phyloP scores from a whole-genome alignment of 257 asterid genomes.

The Nicotiana tabacum region DNA sequence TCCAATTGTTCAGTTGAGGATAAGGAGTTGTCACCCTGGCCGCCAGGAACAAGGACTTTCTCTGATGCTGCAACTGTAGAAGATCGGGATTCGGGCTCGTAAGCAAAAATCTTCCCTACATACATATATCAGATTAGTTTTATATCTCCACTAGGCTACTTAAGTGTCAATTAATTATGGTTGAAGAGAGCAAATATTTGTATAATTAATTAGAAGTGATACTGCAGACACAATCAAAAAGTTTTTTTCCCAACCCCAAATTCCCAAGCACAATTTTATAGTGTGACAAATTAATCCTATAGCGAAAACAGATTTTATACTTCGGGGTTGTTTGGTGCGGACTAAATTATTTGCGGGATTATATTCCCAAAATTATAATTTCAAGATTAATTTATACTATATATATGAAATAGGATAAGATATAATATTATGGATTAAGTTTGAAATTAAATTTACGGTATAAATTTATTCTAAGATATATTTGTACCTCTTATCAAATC shows the following conservation, averaged over 20 bases:
- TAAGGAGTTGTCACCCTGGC: conserved; percentile 40
- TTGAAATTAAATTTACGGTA: no score
- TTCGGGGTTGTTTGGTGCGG: no score
- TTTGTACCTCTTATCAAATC: no score
- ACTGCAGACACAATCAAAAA: not conserved
- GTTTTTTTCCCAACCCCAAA: not conserved
- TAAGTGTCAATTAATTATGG: not conserved
- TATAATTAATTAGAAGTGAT: not conserved
- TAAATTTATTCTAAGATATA: no score
- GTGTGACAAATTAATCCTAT: no score
- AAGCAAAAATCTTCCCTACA: conserved; percentile 64
- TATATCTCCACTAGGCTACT: not conserved
- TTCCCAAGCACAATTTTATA: not conserved
- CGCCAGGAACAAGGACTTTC: conserved; percentile 80
- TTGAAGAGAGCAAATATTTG: not conserved
- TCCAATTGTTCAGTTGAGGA: conserved; percentile 36
- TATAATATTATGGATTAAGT: no score
- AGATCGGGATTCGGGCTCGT: conserved; percentile 48
- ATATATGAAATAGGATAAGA: no score
- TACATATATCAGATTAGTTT: conserved; percentile 24
- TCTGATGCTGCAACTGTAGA: conserved; percentile 58
- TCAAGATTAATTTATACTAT: no score
- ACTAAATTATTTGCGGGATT: no score
- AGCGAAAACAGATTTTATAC: no score
- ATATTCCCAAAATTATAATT: no score